phyloP scores from a whole-genome alignment of 495 filamentous ascomycete genomes.

The Tuber calosporum region DNA sequence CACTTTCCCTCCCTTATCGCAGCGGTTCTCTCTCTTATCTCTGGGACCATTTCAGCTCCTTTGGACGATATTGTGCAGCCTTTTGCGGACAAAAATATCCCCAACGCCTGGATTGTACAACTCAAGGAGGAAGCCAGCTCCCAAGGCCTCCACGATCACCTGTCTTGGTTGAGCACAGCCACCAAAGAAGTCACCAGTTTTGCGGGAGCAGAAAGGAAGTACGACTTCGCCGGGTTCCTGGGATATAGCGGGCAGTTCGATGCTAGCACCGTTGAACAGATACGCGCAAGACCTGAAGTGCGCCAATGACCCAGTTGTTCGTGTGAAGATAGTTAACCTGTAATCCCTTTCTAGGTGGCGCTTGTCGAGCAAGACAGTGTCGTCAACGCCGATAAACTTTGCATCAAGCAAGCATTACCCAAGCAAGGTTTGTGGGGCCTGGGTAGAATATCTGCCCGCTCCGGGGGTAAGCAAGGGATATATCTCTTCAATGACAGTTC shows the following conservation, averaged over 20 bases:
- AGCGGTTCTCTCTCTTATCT: neutral
- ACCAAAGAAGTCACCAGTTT: slow-evolving; percentile 8
- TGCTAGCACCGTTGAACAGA: slow-evolving; percentile 5
- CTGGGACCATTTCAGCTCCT: neutral
- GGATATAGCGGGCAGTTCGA: slow-evolving; percentile 25
- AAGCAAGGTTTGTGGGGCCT: slow-evolving; percentile 16
- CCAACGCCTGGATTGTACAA: slow-evolving; percentile 21
- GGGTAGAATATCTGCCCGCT: slow-evolving; percentile 19
- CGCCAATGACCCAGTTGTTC: neutral
- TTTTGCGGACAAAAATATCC: neutral
- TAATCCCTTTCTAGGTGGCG: slow-evolving; percentile 11
- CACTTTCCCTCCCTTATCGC: neutral
- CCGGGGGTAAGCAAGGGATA: neutral
- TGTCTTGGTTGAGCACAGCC: slow-evolving; percentile 14
- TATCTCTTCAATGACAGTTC: slow-evolving; percentile 12
- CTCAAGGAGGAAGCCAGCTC: slow-evolving; percentile 12
- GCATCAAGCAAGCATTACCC: neutral
- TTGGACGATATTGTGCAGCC: neutral
- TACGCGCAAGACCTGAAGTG: slow-evolving; percentile 20
- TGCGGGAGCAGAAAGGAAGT: slow-evolving; percentile 12
- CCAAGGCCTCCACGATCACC: slow-evolving; percentile 1
- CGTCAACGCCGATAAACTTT: slow-evolving; percentile 2
- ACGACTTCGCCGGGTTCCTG: slow-evolving; percentile 25
- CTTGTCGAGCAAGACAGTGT: slow-evolving; percentile 17
- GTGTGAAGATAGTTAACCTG: neutral